phyloP scores from a whole-genome alignment of 345 rosid genomes.

The Rhodamnia argentea region DNA sequence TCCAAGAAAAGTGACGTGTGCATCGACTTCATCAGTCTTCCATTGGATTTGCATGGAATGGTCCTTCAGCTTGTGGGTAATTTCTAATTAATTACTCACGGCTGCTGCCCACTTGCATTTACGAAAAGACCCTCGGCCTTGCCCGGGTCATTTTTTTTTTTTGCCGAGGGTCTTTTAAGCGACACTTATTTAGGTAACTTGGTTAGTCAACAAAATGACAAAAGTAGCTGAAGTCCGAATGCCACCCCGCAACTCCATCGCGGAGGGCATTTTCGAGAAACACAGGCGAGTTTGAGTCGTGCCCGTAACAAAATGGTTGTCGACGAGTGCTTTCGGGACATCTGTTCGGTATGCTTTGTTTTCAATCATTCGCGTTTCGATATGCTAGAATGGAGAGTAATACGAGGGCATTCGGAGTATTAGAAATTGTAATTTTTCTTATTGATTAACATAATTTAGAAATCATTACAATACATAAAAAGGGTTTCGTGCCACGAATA shows the following conservation, averaged over 20 bases:
- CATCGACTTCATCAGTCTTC: not conserved
- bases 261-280: not conserved
- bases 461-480: not conserved
- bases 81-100: not conserved
- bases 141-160: too few species aligned
- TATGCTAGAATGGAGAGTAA: accelerated
- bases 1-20: not conserved
- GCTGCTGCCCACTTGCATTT: not conserved
- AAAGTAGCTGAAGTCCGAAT: not conserved
- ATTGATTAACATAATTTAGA: not conserved
- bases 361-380: accelerated
- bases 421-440: not conserved
- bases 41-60: not conserved
- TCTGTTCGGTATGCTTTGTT: accelerated
- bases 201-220: not conserved
- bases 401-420: accelerated
- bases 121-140: not conserved
- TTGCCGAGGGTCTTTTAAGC: too few species aligned
- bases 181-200: too few species aligned
- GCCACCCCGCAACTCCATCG: not conserved
- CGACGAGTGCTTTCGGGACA: accelerated
- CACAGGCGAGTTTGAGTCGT: not conserved
- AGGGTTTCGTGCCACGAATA: not conserved
- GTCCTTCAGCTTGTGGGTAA: not conserved
- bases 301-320: not conserved